Percentiles rank a stretch among this genome's conserved stretches.
Conservation (phyloP, 805 yeast species). For the Saccharomycopsis oosterbeekiorum region DNA sequence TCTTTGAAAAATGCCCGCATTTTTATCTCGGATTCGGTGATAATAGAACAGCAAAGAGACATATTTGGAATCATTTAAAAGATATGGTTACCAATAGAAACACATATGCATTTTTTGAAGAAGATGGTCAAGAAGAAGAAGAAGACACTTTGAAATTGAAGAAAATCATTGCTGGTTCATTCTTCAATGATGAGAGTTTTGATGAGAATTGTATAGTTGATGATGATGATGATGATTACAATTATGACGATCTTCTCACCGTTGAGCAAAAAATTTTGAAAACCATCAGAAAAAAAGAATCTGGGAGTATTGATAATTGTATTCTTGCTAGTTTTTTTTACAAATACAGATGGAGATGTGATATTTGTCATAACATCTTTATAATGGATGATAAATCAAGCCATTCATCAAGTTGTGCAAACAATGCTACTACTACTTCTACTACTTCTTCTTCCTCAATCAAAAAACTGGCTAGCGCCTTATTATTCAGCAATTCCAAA, state of each 20-base stretch:
- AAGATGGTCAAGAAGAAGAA: neutral
- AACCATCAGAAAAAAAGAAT: neutral
- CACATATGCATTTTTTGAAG: neutral
- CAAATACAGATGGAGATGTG: neutral
- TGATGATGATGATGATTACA: neutral
- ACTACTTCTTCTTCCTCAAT: neutral
- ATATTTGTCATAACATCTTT: neutral
- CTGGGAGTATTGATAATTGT: neutral
- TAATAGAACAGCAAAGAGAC: constrained; percentile 13
- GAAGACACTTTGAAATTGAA: neutral
- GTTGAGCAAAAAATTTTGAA: neutral
- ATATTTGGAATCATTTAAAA: constrained; percentile 13
- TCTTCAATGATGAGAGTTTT: neutral
- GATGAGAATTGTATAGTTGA: neutral
- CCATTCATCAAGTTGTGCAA: neutral
- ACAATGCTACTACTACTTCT: neutral
- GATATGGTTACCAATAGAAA: constrained; percentile 2
- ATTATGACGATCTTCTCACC: neutral
- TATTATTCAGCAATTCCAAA: neutral
- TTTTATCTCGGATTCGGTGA: constrained; percentile 15
- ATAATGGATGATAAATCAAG: neutral
- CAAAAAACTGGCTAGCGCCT: neutral
- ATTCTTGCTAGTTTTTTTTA: constrained; percentile 1
- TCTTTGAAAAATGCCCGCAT: constrained; percentile 12
- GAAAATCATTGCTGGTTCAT: neutral